Conservation (phyloP, 768 basidiomycete species). For the Boletus rubescentipes region DNA sequence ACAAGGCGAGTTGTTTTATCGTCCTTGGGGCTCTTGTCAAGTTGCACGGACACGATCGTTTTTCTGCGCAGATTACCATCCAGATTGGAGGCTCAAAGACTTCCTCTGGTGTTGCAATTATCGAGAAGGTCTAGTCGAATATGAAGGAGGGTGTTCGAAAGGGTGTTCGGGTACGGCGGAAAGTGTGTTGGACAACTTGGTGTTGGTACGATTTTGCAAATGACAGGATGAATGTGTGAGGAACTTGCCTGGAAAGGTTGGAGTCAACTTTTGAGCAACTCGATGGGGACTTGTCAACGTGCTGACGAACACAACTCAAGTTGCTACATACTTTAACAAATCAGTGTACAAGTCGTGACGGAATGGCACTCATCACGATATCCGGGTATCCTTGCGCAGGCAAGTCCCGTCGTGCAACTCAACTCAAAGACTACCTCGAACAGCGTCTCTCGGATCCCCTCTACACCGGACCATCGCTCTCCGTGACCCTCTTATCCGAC, state of each 20-base stretch:
- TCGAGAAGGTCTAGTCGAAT: neutral
- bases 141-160: neutral
- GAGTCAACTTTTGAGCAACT: too few relatives aligned
- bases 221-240: too few relatives aligned
- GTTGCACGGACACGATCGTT: neutral
- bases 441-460: conserved; percentile 44
- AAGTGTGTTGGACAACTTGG: too few relatives aligned
- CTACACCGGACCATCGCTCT: conserved; percentile 53
- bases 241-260: too few relatives aligned
- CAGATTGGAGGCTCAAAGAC: neutral
- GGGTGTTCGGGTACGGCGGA: too few relatives aligned
- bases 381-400: conserved; percentile 87
- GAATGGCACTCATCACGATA: conserved; percentile 82
- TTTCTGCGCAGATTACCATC: neutral
- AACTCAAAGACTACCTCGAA: conserved; percentile 62
- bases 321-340: too few relatives aligned
- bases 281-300: too few relatives aligned
- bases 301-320: too few relatives aligned
- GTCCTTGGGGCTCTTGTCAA: too few relatives aligned
- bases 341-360: too few relatives aligned
- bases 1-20: neutral
- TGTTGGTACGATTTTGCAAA: too few relatives aligned
- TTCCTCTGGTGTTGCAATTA: neutral
- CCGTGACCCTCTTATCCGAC: conserved; percentile 64
- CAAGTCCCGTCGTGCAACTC: conserved; percentile 70